Evolutionary conservation across 805 yeast genomes (phyloP).

Genomic region (Wickerhamiella shivajii): DNA sequence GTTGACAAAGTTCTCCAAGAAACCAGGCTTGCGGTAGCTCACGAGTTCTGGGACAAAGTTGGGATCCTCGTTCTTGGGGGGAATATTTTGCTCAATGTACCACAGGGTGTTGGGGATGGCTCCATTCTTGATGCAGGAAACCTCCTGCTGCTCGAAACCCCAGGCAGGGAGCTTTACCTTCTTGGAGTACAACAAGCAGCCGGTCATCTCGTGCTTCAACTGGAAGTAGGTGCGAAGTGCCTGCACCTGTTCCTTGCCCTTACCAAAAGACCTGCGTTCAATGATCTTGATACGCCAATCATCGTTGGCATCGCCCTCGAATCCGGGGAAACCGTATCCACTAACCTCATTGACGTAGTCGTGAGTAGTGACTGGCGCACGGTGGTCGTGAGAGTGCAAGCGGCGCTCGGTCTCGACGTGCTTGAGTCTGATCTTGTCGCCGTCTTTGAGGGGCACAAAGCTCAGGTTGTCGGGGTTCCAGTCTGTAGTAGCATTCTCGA

Average conservation of each 20-base stretch:
- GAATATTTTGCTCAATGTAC: slow-evolving; percentile 52
- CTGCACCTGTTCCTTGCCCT: slow-evolving; percentile 28
- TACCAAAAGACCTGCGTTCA: slow-evolving; percentile 26
- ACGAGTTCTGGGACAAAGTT: slow-evolving; percentile 25
- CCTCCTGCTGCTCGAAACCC: slow-evolving; percentile 80
- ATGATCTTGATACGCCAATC: slow-evolving; percentile 49
- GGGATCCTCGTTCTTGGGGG: slow-evolving; percentile 32
- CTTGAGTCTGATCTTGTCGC: slow-evolving; percentile 47
- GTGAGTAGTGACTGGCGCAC: slow-evolving; percentile 83
- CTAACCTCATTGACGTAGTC: slow-evolving; percentile 81
- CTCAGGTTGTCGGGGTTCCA: slow-evolving; percentile 17
- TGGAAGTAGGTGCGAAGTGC: slow-evolving; percentile 60
- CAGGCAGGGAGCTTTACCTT: slow-evolving; percentile 60
- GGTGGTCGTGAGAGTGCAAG: slow-evolving; percentile 52
- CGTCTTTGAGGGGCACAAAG: slow-evolving; percentile 36
- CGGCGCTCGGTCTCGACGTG: slow-evolving; percentile 57
- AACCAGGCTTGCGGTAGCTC: slow-evolving; percentile 26
- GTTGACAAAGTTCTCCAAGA: slow-evolving; percentile 39
- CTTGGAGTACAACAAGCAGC: slow-evolving; percentile 65
- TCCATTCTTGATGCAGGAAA: slow-evolving; percentile 68
- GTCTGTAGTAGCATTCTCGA: slow-evolving; percentile 33
- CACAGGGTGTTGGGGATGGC: slow-evolving; percentile 53
- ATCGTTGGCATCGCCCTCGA: slow-evolving; percentile 53
- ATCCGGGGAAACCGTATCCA: slow-evolving; percentile 48
- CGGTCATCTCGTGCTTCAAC: slow-evolving; percentile 48